These are phyloP conservation scores for Atkinsonella hypoxylon DNA, from an alignment of 2,329 filamentous ascomycete genomes.

Conservation along the genomic window DNA sequence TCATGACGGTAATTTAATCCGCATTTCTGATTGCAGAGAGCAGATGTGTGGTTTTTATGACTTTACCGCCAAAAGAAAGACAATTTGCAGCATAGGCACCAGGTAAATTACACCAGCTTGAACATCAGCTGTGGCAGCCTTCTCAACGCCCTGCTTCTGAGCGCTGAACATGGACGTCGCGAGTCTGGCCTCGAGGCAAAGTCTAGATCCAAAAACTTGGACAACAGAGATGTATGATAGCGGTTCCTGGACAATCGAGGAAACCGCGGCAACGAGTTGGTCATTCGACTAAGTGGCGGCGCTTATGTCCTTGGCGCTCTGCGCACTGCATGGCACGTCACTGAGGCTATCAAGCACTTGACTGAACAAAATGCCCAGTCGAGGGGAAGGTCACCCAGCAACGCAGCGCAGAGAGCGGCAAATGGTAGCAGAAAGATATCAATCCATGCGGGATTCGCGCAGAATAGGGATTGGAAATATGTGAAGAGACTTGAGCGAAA, in stretches of 20 bases:
- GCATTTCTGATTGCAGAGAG: slow-evolving; percentile 51
- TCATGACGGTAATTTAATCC: slow-evolving; percentile 55
- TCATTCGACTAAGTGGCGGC: too few relatives aligned
- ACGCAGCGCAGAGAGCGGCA: slow-evolving; percentile 36
- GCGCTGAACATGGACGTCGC: slow-evolving; percentile 37
- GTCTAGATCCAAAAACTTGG: slow-evolving; percentile 49
- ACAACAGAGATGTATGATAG: slow-evolving; percentile 51
- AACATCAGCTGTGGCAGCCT: slow-evolving; percentile 41
- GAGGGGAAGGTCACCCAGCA: slow-evolving; percentile 50
- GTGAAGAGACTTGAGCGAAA: slow-evolving; percentile 2
- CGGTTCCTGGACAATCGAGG: too few relatives aligned
- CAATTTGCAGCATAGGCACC: slow-evolving; percentile 56
- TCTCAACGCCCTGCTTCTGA: slow-evolving; percentile 42
- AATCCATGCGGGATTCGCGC: slow-evolving; percentile 30
- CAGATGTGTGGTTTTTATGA: slow-evolving; percentile 54
- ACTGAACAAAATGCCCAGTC: slow-evolving; percentile 53
- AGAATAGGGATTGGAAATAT: slow-evolving; percentile 34
- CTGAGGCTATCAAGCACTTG: slow-evolving; percentile 52
- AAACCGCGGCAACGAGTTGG: too few relatives aligned
- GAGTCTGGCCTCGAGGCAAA: slow-evolving; percentile 48
- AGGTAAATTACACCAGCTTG: slow-evolving; percentile 54
- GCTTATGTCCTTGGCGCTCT: slow-evolving; percentile 28
- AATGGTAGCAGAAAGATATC: slow-evolving; percentile 30
- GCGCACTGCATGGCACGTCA: slow-evolving; percentile 35
- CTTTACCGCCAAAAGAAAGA: slow-evolving; percentile 59